These are phyloP conservation scores for Melampsora abietis-canadensis DNA, from an alignment of 1,284 basidiomycete genomes.

Conservation along the genomic window DNA sequence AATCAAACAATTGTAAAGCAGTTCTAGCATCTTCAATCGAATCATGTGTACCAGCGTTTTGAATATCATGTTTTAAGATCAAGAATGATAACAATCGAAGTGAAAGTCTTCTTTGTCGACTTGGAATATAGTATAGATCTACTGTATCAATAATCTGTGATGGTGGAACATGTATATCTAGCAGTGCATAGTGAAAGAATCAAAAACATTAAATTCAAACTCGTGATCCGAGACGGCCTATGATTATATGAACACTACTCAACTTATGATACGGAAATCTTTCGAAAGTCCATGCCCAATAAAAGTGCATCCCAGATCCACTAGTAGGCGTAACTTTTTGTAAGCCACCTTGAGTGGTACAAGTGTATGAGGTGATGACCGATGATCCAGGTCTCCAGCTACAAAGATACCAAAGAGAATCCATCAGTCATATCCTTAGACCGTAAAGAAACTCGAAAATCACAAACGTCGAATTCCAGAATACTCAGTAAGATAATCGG, in stretches of 20 bases:
- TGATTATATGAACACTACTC: slow-evolving; percentile 52
- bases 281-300: slow-evolving; percentile 98
- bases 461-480: slow-evolving; percentile 87
- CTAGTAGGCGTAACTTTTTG: slow-evolving; percentile 91
- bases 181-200: not conserved
- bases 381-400: slow-evolving; percentile 89
- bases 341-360: slow-evolving; percentile 94
- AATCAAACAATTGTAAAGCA: slow-evolving; percentile 79
- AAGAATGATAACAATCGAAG: slow-evolving; percentile 94
- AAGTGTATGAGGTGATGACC: slow-evolving; percentile 76
- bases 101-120: slow-evolving; percentile 79
- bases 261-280: slow-evolving; percentile 97
- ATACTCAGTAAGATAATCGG: slow-evolving; percentile 94
- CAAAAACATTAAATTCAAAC: slow-evolving; percentile 13
- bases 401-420: slow-evolving; percentile 10
- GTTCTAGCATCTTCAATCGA: slow-evolving; percentile 88
- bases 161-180: slow-evolving; percentile 92
- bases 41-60: slow-evolving; percentile 81
- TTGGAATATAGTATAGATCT: slow-evolving; percentile 80
- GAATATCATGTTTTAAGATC: slow-evolving; percentile 83
- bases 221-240: not conserved
- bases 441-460: not conserved
- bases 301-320: slow-evolving; percentile 93
- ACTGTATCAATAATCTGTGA: slow-evolving; percentile 96
- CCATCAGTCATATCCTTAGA: not conserved